These are phyloP conservation scores for Sapria himalayana DNA, from an alignment of 345 rosid species.

Conservation along the genomic window DNA sequence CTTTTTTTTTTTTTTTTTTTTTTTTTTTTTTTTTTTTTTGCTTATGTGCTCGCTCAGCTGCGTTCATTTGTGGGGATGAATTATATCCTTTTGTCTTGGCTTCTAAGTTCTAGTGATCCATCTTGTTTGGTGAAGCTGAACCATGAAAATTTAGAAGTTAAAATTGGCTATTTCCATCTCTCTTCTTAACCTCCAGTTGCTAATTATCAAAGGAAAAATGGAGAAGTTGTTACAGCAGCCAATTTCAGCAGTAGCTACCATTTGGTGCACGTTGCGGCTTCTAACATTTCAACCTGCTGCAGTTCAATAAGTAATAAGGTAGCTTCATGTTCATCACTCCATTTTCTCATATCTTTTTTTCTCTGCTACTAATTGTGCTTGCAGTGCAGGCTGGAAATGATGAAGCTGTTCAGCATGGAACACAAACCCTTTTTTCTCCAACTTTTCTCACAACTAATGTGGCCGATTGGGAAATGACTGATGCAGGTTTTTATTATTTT, in stretches of 20 bases:
- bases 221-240: constrained; percentile 13
- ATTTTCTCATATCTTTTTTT: background rate
- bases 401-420: constrained; percentile 11
- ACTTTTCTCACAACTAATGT: constrained; percentile 27
- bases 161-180: constrained; percentile 4
- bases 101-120: too few species aligned
- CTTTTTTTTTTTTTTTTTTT: background rate
- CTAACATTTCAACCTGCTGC: constrained; percentile 14
- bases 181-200: constrained; percentile 13
- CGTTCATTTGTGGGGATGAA: background rate
- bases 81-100: background rate
- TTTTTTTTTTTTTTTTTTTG: background rate
- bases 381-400: constrained; percentile 21
- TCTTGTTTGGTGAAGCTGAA: too few species aligned
- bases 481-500: constrained; percentile 19
- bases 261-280: constrained; percentile 9
- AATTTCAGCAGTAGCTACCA: constrained; percentile 12
- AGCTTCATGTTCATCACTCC: constrained; percentile 2
- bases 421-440: constrained; percentile 46
- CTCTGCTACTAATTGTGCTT: background rate
- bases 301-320: constrained; percentile 22
- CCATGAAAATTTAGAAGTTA: too few species aligned
- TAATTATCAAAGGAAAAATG: constrained; percentile 19
- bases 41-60: background rate
- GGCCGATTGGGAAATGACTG: constrained; percentile 15